Percentiles rank a stretch among this genome's conserved stretches.
phyloP scores from a whole-genome alignment of 1,284 basidiomycete species.

The Heterobasidion parviporum region DNA sequence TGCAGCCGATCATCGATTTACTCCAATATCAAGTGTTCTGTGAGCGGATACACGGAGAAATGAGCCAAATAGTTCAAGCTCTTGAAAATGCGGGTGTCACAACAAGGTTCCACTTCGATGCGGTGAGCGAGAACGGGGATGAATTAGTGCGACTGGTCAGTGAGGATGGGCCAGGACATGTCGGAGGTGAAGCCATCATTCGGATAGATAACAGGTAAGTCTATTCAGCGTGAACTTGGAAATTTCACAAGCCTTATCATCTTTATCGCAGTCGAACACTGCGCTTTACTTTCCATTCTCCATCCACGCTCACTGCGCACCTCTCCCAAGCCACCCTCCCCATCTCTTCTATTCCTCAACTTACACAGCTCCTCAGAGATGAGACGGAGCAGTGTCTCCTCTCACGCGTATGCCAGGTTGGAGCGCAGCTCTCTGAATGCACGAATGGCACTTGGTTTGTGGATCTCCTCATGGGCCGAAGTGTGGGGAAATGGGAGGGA shows the following conservation, averaged over 20 bases:
- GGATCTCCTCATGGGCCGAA: constrained; percentile 51
- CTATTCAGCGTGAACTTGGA: background rate
- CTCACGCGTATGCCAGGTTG: constrained; percentile 57
- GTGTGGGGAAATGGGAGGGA: constrained; percentile 75
- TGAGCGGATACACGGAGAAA: constrained; percentile 47
- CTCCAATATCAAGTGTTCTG: constrained; percentile 73
- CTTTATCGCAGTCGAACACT: constrained; percentile 47
- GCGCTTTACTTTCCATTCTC: constrained; percentile 64
- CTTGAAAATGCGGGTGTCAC: constrained; percentile 48
- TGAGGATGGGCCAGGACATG: constrained; percentile 18
- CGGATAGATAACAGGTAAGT: constrained; percentile 57
- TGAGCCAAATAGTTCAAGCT: constrained; percentile 39
- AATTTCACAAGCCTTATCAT: background rate
- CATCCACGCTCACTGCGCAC: constrained; percentile 63
- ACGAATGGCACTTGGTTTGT: constrained; percentile 70
- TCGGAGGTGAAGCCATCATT: constrained; percentile 63
- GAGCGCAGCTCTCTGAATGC: constrained; percentile 42
- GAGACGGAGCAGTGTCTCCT: constrained; percentile 65
- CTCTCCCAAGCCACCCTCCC: constrained; percentile 66
- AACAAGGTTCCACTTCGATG: constrained; percentile 48
- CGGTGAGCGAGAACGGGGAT: constrained; percentile 59
- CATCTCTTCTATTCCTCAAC: constrained; percentile 65
- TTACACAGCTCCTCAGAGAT: constrained; percentile 65
- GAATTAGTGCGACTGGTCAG: constrained; percentile 41
- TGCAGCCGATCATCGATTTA: constrained; percentile 67